Evolutionary conservation across 2,329 filamentous ascomycete species (phyloP).

Genomic region (Sporothrix brasiliensis): DNA sequence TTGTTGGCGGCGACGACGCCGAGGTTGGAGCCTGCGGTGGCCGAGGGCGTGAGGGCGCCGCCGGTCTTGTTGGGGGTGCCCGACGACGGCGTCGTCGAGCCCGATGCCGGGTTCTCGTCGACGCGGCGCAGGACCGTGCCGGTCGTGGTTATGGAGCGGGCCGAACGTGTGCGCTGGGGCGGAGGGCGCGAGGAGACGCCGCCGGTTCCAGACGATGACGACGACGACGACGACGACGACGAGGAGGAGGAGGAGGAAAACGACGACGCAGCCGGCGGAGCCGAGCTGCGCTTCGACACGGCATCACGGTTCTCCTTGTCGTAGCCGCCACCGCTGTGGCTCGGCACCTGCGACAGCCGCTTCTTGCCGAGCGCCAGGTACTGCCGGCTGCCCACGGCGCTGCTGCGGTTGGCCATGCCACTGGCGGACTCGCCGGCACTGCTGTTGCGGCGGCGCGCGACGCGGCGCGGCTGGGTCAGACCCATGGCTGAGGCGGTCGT

Average conservation of each 20-base stretch:
- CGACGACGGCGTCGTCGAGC: background rate
- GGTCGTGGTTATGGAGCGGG: conserved; percentile 20
- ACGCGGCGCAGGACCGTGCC: conserved; percentile 28
- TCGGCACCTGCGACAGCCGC: conserved; percentile 20
- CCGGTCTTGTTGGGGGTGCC: conserved; percentile 14
- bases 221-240: background rate
- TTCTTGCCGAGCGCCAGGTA: conserved; percentile 34
- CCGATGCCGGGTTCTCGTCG: conserved; percentile 29
- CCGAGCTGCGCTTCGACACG: conserved; percentile 16
- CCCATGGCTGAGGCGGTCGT: conserved; percentile 1
- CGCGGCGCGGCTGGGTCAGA: background rate
- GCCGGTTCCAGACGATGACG: background rate
- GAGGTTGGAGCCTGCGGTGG: conserved; percentile 2
- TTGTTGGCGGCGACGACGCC: background rate
- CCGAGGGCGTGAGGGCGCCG: background rate
- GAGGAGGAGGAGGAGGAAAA: too few relatives aligned
- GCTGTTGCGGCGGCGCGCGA: conserved; percentile 18
- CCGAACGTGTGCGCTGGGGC: conserved; percentile 22
- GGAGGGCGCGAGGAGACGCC: background rate
- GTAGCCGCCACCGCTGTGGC: background rate
- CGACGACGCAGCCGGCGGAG: background rate
- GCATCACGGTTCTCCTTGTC: conserved; percentile 28
- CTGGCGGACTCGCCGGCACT: conserved; percentile 34
- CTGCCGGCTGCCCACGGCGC: conserved; percentile 33
- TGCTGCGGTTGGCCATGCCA: conserved; percentile 9